A percentile compares a stretch with the other conserved stretches of the same genome.
These are phyloP conservation scores for Xylariaceae sp. DNA, from an alignment of 2,329 filamentous ascomycete genomes.

Conservation along the genomic window DNA sequence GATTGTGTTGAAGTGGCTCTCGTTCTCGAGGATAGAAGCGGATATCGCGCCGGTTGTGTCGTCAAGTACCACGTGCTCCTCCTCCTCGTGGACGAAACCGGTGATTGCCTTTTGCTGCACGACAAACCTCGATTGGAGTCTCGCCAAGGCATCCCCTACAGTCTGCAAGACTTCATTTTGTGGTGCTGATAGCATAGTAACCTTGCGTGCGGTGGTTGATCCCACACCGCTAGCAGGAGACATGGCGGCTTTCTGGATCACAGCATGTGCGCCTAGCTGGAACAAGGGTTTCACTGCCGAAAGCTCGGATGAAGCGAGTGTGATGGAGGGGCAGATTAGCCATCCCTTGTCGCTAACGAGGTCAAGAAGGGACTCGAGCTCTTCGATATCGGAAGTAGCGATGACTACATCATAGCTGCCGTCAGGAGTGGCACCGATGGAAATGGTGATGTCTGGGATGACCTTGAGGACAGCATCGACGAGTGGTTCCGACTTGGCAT, in stretches of 20 bases:
- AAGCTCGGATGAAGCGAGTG: background rate
- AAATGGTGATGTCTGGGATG: background rate
- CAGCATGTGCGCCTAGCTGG: background rate
- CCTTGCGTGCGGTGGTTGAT: background rate
- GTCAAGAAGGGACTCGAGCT: background rate
- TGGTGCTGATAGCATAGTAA: slow-evolving; percentile 3
- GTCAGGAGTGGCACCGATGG: background rate
- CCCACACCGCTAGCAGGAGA: background rate
- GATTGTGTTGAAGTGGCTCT: slow-evolving; percentile 13
- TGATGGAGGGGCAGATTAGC: slow-evolving; percentile 2
- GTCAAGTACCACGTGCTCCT: slow-evolving; percentile 20
- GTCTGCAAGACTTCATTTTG: background rate
- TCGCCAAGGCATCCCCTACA: background rate
- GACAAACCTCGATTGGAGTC: background rate
- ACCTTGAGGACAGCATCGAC: slow-evolving; percentile 1
- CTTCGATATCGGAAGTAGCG: background rate
- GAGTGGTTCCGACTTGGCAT: background rate
- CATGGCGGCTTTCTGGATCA: background rate
- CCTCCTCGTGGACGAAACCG: background rate
- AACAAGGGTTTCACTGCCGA: background rate
- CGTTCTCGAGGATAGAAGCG: slow-evolving; percentile 5
- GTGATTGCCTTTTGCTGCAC: slow-evolving; percentile 1
- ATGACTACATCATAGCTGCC: slow-evolving; percentile 5
- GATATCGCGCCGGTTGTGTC: slow-evolving; percentile 17
- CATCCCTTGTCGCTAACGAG: slow-evolving; percentile 8